These are phyloP conservation scores for Penicillium soppii DNA, from an alignment of 495 filamentous ascomycete genomes.

Conservation along the genomic window DNA sequence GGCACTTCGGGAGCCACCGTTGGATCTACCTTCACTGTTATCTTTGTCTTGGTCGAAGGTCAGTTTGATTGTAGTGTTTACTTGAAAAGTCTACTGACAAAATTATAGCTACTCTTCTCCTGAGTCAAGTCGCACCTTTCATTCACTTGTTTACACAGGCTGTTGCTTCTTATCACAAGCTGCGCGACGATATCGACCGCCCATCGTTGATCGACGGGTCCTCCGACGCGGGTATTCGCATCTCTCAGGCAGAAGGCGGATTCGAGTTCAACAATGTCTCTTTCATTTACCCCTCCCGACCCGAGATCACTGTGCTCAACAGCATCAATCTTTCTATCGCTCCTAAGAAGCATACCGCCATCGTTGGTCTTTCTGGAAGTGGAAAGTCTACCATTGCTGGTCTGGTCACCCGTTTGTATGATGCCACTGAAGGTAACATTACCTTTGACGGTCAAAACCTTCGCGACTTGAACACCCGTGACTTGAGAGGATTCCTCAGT, in stretches of 20 bases:
- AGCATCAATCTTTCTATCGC: slow-evolving; percentile 54
- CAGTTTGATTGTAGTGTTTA: slow-evolving; percentile 10
- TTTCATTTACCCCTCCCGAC: slow-evolving; percentile 63
- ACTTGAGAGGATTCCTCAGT: slow-evolving; percentile 55
- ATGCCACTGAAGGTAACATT: slow-evolving; percentile 45
- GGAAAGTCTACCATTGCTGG: slow-evolving; percentile 70
- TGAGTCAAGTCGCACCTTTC: slow-evolving; percentile 64
- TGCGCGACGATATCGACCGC: slow-evolving; percentile 53
- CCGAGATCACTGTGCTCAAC: slow-evolving; percentile 53
- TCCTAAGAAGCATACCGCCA: slow-evolving; percentile 58
- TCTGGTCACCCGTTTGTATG: slow-evolving; percentile 53
- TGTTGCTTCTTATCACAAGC: slow-evolving; percentile 50
- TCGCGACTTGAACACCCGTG: slow-evolving; percentile 53
- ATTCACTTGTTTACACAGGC: slow-evolving; percentile 59
- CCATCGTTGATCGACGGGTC: slow-evolving; percentile 49
- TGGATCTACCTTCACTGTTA: slow-evolving; percentile 63
- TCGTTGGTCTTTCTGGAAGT: slow-evolving; percentile 68
- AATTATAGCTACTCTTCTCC: slow-evolving; percentile 52
- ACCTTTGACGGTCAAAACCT: slow-evolving; percentile 54
- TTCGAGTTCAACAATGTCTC: slow-evolving; percentile 55
- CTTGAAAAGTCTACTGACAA: slow-evolving; percentile 9
- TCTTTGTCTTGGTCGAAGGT: slow-evolving; percentile 66
- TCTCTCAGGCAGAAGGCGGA: slow-evolving; percentile 36
- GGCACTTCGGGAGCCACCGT: slow-evolving; percentile 38
- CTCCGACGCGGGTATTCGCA: slow-evolving; percentile 31